Base-by-base conservation (phyloP, 2,329 filamentous ascomycete genomes). In the Colletotrichum cordylinicola region DNA sequence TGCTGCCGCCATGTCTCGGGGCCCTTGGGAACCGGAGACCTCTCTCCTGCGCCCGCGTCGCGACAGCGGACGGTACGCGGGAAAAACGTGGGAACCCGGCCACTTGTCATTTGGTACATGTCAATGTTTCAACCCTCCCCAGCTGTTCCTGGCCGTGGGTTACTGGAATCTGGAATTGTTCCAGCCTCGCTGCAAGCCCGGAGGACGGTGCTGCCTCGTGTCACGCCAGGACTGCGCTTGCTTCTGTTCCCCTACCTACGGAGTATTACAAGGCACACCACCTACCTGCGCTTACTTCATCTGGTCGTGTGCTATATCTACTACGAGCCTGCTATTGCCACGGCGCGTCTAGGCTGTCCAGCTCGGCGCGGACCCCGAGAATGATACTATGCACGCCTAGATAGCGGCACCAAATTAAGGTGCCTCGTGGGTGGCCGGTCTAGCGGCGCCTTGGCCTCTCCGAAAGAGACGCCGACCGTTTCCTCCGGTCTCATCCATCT, bases 31-130 rank as follows among this genome's bases (percentile, higher is more conserved):
- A 33, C 24, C 33, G 58, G 58, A 33, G 31, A 4, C 16, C 18
- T 31, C 29, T 18, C 29, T 33, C 31, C 31, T 61, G 58, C 29
- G 58, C n/a, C n/a, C n/a, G 16, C 56, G 12, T n/a, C 29, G 29
- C 29, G 56, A 21, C 56, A 12, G 29, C 56, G 18, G 16, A 61
- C 56, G 18, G 60, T 58, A 56, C 52, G 65, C n/a, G 58, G 60
- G 43, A 21, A 75, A 72, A 75, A 75, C 73, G 73, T 75, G 69
- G 73, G 52, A 75, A 31, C 73, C 73, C 39, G 73, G 73, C 56
- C 56, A 61, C 39, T 64, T 75, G 62, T 64, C 69, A 64, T 64
- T 56, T 75, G 43, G 56, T 67, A 56, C 62, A 33, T 68, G 73
- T 70, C 43, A 27, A 52, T 68, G 73, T 75, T 75, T 73, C 73